Evolutionary conservation across 176 grass and related monocot genomes (phyloP).

Genomic region (Lolium rigidum): DNA sequence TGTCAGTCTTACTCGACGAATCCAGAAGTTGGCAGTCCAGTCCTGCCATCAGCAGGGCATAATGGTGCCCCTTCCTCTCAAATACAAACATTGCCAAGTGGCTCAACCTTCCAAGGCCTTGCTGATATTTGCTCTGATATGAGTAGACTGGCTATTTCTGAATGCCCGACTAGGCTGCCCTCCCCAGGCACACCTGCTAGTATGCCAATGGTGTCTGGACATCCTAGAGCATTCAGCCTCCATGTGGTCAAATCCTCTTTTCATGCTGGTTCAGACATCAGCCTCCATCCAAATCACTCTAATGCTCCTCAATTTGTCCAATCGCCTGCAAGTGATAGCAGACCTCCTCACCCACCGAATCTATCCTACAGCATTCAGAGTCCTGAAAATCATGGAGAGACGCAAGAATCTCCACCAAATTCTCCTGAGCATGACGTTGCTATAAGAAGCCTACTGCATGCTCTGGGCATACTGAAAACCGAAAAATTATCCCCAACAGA

Average conservation of each 20-base stretch:
- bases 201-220: slow-evolving; percentile 43
- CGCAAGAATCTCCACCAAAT: slow-evolving; percentile 35
- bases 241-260: slow-evolving; percentile 29
- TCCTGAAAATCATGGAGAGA: slow-evolving; percentile 34
- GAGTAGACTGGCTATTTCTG: slow-evolving; percentile 39
- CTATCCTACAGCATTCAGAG: slow-evolving; percentile 32
- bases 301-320: slow-evolving; percentile 43
- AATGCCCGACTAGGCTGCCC: slow-evolving; percentile 5
- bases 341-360: slow-evolving; percentile 27
- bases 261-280: slow-evolving; percentile 42
- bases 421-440: slow-evolving; percentile 41
- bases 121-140: slow-evolving; percentile 43
- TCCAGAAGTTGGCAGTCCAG: slow-evolving; percentile 33
- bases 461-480: slow-evolving; percentile 59
- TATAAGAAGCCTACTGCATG: slow-evolving; percentile 54
- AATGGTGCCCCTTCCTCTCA: slow-evolving; percentile 38
- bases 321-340: slow-evolving; percentile 36
- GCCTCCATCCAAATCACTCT: slow-evolving; percentile 40
- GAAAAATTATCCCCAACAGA: slow-evolving; percentile 73
- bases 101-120: slow-evolving; percentile 37
- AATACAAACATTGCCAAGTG: slow-evolving; percentile 39
- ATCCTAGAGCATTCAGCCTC: slow-evolving; percentile 20
- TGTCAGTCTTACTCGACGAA: slow-evolving; percentile 46
- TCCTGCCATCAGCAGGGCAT: slow-evolving; percentile 27
- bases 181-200: slow-evolving; percentile 3